Evolutionary conservation across 192 early-diverging fungal genomes (phyloP), one percentile per base, ranked within the genome.

Genomic region (Gigaspora rosea): DNA sequence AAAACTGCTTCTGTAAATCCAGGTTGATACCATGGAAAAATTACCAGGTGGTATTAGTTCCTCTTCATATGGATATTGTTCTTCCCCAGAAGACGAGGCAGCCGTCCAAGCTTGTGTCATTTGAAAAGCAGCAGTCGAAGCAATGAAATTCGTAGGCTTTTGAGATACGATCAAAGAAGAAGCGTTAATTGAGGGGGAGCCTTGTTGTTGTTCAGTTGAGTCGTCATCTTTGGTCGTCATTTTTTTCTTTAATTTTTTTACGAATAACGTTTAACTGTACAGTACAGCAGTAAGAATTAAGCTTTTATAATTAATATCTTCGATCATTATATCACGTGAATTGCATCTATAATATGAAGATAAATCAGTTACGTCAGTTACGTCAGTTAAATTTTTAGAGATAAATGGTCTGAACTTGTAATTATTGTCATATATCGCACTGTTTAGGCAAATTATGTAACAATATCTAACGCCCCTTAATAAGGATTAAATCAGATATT

Each of bases 11-110:
- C 97, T 88, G 80, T 98, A 99, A n/a, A 99, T 91, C 70, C 93
- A 92, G 8, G 91, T 91, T 47, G 92, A 91, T 22, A 99, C 96
- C 95, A 98, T 97, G 69, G 91, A 92, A 83, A 99, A 97, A 88
- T 98, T 98, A 68, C 94, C 90, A 0, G 95, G 95, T 11, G 97
- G 97, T 61, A 95, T 91, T 20, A 97, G 66, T 8, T 90, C 87
- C 18, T 88, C 87, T n/a, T 88, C 86, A 64, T 84, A 89, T 1
- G 81, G 65, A 3, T 74, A 61, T 0, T 78, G 78, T 49, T 90
- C 88, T 32, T 85, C 84, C 10, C 73, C 73, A 47, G 75, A 54
- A 33, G 62, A 63, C 1, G 59, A 65, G 27, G 41, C 46, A 46
- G 74, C 50, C 2, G 62, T 33, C 74, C 74, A 76, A 20, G 74